Evolutionary conservation across 371 early-diverging fungal species (phyloP), one percentile per base, ranked within the genome.

Genomic region (Rhizopus microsporus): DNA sequence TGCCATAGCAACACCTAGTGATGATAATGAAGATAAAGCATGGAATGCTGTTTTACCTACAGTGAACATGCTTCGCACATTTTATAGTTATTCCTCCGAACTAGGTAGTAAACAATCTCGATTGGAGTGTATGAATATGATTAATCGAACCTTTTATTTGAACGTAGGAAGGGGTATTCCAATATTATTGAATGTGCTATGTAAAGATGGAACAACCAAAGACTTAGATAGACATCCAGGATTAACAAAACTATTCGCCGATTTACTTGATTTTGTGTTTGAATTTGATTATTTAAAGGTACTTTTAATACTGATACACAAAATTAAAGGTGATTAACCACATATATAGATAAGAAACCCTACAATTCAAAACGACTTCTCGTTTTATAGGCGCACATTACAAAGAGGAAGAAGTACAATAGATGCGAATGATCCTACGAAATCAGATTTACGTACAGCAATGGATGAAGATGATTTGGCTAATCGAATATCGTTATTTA

Each of bases 311-410:
- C 12, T 23, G 50, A 30, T 23, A n/a, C 16, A 23, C 50, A 3
- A 23, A 29, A n/a, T n/a, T 33, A 31, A 23, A 31, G n/a, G 17
- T 13, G 13, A 0, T 33, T 59, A 39, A 77, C 23, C 23, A 23
- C 23, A 23, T 23, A 23, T 1, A 23, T 23, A 93, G 94, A 92
- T 93, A 86, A 75, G 81, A 63, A 92, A 91, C 58, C 91, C 96
- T 37, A 88, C 92, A 56, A 83, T 96, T 61, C 98, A 97, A 69
- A 97, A 97, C 74, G 98, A 96, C 68, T 93, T 97, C 57, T 93
- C 95, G 7, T 97, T 92, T 69, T 97, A 97, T 71, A 88, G 97
- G 51, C 86, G 98, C 51, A 91, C 93, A 46, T 78, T 94, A 15
- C 88, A 87, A 40, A 88, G 90, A 43, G 90, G 91, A 63, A 74